A percentile compares a stretch with the other conserved stretches of the same genome.
Conservation (phyloP, 2,329 filamentous ascomycete genomes). For the Penicillium capsulatum region DNA sequence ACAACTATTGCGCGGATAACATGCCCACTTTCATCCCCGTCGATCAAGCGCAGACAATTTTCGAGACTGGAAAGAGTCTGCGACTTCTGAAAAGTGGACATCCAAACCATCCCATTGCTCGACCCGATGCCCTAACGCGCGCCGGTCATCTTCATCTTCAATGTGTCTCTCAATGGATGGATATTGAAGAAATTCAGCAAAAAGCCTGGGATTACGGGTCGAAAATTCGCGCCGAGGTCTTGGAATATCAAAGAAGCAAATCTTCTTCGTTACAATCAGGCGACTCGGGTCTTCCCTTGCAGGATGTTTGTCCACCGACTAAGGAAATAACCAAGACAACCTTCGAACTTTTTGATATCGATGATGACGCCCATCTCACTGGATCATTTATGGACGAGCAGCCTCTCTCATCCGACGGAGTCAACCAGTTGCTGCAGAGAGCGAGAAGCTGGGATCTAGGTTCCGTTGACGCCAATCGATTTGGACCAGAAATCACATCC, state of each 20-base stretch:
- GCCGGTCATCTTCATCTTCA: conserved; percentile 55
- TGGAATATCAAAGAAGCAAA: conserved; percentile 33
- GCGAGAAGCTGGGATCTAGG: conserved; percentile 20
- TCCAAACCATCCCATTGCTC: conserved; percentile 64
- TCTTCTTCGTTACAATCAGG: conserved; percentile 24
- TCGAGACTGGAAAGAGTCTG: conserved; percentile 73
- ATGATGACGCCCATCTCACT: conserved; percentile 24
- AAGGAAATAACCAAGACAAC: conserved; percentile 16
- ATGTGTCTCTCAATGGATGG: conserved; percentile 70
- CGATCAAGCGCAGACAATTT: conserved; percentile 68
- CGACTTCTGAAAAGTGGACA: conserved; percentile 68
- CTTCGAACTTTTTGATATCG: conserved; percentile 37
- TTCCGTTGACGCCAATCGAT: conserved; percentile 14
- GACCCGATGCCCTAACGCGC: conserved; percentile 45
- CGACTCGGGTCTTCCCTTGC: not conserved
- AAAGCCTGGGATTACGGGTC: conserved; percentile 49
- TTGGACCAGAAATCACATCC: conserved; percentile 43
- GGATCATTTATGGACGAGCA: conserved; percentile 23
- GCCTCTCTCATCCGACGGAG: conserved; percentile 26
- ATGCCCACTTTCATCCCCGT: conserved; percentile 68
- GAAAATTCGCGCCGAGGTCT: conserved; percentile 35
- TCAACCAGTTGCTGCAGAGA: conserved; percentile 29
- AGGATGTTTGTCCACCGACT: not conserved
- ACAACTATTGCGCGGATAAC: conserved; percentile 48
- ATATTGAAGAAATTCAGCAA: conserved; percentile 60